A percentile compares a stretch with the other conserved stretches of the same genome.
Evolutionary conservation across 257 asterid genomes (phyloP).

Genomic region (Jasminum sambac): DNA sequence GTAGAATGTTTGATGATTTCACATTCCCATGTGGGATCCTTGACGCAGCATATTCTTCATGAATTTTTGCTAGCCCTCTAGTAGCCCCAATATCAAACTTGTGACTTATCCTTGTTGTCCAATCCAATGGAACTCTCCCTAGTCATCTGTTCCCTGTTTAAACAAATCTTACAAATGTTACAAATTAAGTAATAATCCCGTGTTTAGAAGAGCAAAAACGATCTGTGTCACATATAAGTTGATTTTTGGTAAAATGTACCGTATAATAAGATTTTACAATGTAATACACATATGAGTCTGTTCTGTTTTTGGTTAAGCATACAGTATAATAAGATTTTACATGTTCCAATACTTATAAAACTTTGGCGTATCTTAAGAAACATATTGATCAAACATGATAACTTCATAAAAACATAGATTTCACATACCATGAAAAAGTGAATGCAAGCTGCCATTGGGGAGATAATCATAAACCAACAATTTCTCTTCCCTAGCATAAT

Average conservation of each 20-base stretch:
- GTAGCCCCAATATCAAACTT: constrained; percentile 74
- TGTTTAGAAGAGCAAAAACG: background rate
- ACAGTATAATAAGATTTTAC: background rate
- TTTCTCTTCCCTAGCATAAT: constrained; percentile 89
- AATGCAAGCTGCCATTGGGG: constrained; percentile 77
- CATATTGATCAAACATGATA: no score
- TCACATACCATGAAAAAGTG: constrained; percentile 82
- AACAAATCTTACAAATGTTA: constrained; percentile 22
- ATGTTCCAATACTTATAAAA: background rate
- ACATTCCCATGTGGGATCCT: no score
- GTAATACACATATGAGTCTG: background rate
- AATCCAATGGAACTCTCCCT: constrained; percentile 82
- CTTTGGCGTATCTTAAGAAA: background rate
- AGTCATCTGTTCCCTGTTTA: constrained; percentile 65
- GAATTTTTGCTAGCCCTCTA: constrained; percentile 74
- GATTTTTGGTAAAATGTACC: no score
- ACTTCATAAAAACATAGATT: background rate
- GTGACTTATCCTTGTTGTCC: constrained; percentile 92
- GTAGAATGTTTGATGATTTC: constrained; percentile 64
- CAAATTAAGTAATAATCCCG: background rate
- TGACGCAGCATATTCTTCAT: constrained; percentile 64
- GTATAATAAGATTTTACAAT: no score
- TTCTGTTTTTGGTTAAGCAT: background rate
- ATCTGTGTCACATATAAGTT: no score
- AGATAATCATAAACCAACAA: constrained; percentile 77